These are phyloP conservation scores for Backusella macrospora DNA, from an alignment of 192 early-diverging fungal species.

Conservation along the genomic window DNA sequence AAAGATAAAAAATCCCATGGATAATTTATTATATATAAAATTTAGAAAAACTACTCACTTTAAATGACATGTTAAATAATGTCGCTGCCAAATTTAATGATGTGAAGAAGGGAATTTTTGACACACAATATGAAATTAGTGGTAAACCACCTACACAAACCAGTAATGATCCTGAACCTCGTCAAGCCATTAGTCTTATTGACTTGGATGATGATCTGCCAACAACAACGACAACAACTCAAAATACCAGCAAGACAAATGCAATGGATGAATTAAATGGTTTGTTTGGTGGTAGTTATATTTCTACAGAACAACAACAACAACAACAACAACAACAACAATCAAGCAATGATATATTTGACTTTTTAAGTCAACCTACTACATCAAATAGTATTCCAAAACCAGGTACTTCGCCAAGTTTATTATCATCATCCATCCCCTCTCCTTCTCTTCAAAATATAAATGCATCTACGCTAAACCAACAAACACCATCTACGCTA, in stretches of 20 bases:
- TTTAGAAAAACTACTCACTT: constrained; percentile 63
- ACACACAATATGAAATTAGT: constrained; percentile 40
- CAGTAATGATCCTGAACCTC: constrained; percentile 12
- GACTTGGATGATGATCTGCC: constrained; percentile 45
- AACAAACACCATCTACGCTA: constrained; percentile 12
- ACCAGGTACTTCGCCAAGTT: neutral
- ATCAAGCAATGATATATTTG: constrained; percentile 29
- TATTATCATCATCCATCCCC: neutral
- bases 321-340: neutral
- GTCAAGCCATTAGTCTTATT: constrained; percentile 48
- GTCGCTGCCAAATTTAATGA: constrained; percentile 74
- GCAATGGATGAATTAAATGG: constrained; percentile 28
- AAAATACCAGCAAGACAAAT: neutral
- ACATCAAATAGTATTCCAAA: neutral
- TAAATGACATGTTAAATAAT: constrained; percentile 82
- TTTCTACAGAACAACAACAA: neutral
- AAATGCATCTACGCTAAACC: constrained; percentile 20
- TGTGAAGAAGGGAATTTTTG: constrained; percentile 50
- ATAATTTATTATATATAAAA: neutral
- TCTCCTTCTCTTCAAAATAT: constrained; percentile 22
- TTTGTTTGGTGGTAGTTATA: constrained; percentile 24
- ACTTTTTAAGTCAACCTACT: constrained; percentile 17
- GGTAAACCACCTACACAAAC: constrained; percentile 22
- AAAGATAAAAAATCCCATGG: too few species aligned
- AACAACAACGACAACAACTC: neutral